phyloP scores from a whole-genome alignment of 192 early-diverging fungal species.

The Phlyctochytrium planicorne region DNA sequence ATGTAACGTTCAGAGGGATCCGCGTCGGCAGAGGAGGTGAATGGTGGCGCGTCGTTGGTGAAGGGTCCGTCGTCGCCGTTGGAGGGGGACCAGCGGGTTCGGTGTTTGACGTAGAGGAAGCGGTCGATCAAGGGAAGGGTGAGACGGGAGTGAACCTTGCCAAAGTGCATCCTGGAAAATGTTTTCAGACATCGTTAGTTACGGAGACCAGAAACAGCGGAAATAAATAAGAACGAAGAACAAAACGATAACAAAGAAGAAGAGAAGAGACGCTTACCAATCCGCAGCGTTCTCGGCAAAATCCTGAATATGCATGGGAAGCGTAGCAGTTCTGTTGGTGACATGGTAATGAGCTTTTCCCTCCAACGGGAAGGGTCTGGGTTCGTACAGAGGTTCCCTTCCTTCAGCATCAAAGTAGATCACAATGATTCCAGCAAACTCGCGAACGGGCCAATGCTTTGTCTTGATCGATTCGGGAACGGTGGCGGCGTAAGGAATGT shows the following conservation, averaged over 20 bases:
- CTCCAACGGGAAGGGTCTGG: constrained; percentile 11
- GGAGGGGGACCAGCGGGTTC: constrained; percentile 8
- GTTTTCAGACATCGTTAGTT: too few species aligned
- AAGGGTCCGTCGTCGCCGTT: constrained; percentile 19
- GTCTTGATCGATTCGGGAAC: constrained; percentile 16
- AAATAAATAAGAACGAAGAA: not conserved
- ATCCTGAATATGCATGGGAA: constrained; percentile 25
- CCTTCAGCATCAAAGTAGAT: constrained; percentile 27
- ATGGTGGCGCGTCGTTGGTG: constrained; percentile 14
- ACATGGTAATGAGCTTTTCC: constrained; percentile 11
- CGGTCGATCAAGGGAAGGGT: constrained; percentile 8
- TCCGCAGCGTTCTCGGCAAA: constrained; percentile 32
- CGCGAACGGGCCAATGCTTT: constrained; percentile 14
- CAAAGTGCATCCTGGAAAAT: constrained; percentile 17
- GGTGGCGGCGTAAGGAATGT: constrained; percentile 15
- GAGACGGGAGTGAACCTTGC: constrained; percentile 18
- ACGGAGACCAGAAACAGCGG: too few species aligned
- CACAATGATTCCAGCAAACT: constrained; percentile 14
- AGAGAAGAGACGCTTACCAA: constrained; percentile 7
- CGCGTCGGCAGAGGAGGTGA: constrained; percentile 11
- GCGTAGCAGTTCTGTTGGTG: constrained; percentile 2
- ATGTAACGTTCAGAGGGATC: constrained; percentile 5
- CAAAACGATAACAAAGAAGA: not conserved
- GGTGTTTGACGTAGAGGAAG: constrained; percentile 27
- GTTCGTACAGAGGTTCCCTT: constrained; percentile 12